Evolutionary conservation across 2,329 filamentous ascomycete genomes (phyloP), one percentile per base, ranked within the genome.

Genomic region (Aaosphaeria arxii): DNA sequence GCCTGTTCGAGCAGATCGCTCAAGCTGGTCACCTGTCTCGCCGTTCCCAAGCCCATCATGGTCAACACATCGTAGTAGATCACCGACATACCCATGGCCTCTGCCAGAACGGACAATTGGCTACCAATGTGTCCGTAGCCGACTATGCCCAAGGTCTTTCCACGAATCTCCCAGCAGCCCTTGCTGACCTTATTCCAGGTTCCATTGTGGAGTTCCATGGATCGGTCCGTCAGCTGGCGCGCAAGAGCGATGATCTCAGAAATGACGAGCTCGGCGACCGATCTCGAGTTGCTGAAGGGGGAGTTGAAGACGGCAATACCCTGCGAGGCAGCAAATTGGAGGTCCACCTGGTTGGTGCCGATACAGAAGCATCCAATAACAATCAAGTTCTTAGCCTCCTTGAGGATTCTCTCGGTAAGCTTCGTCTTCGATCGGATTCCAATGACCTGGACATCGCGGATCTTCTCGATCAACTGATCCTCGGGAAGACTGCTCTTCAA

Each of bases 271-370:
- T 99, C 94, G 48, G 94, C 94, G 44, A 99, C 94, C 69, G 89
- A 95, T 70, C 94, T 87, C 6, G 92, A 97, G 76, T 99, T 99
- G 75, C 89, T 91, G 74, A 99, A 99, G 1, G 94, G 94, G 41
- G 94, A 97, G 76, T 99, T 99, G 84, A 99, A 99, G 55, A 99
- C 94, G 33, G 91, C 91, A 69, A 97, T 96, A 57, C 94, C 91
- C 66, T 88, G 84, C 58, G 81, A 80, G 42, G 90, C 90, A 30
- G 91, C 90, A 66, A 84, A 92, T 52, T 89, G 82, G 51, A 95
- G 83, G 69, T 95, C 87, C 56, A 96, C 91, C 71, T 95, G 91
- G 76, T 95, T 97, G 48, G 94, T 99, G 57, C 94, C 94, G 63
- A 99, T 99, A 72, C 94, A 99, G 81, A 99, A 99, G 77, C 94